These are phyloP conservation scores for Xerocomus nothofagi DNA, from an alignment of 1,284 basidiomycete species.

Conservation along the genomic window DNA sequence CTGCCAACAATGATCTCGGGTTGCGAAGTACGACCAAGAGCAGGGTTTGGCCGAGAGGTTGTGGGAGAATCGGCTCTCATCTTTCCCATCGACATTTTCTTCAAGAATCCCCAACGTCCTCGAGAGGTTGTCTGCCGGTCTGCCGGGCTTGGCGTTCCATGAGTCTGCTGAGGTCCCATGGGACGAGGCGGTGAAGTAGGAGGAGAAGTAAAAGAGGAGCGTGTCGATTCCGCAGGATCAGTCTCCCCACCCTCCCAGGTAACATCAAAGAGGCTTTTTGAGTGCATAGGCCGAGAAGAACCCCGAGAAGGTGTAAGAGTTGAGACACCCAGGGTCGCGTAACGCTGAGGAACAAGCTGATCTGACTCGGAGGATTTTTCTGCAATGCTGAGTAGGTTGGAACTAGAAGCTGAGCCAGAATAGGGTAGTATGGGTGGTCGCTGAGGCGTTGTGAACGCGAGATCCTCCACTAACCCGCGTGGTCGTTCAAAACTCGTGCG, in stretches of 20 bases:
- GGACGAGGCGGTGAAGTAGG: constrained; percentile 32
- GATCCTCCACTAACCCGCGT: constrained; percentile 20
- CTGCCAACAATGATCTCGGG: constrained; percentile 15
- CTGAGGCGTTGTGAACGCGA: constrained; percentile 19
- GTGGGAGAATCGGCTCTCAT: constrained; percentile 59
- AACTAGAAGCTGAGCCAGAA: constrained; percentile 60
- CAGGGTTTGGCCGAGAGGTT: constrained; percentile 21
- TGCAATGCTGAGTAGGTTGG: constrained; percentile 51
- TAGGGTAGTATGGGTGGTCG: constrained; percentile 51
- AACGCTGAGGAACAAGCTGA: constrained; percentile 49
- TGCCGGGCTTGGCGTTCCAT: constrained; percentile 20
- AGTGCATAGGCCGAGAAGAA: constrained; percentile 46
- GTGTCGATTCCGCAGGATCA: constrained; percentile 15
- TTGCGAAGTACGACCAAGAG: constrained; percentile 22
- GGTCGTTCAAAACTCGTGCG: constrained; percentile 45
- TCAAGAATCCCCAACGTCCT: constrained; percentile 88
- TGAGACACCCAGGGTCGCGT: constrained; percentile 65
- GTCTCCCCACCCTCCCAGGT: constrained; percentile 28
- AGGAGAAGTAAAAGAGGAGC: constrained; percentile 32
- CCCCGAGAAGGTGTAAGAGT: constrained; percentile 36
- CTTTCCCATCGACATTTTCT: constrained; percentile 96
- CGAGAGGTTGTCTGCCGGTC: constrained; percentile 31
- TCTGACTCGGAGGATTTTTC: constrained; percentile 38
- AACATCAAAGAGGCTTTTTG: constrained; percentile 50
- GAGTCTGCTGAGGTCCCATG: constrained; percentile 13